A percentile compares a stretch with the other conserved stretches of the same genome.
Evolutionary conservation across 345 rosid genomes (phyloP).

Genomic region (Zanthoxylum bungeanum): DNA sequence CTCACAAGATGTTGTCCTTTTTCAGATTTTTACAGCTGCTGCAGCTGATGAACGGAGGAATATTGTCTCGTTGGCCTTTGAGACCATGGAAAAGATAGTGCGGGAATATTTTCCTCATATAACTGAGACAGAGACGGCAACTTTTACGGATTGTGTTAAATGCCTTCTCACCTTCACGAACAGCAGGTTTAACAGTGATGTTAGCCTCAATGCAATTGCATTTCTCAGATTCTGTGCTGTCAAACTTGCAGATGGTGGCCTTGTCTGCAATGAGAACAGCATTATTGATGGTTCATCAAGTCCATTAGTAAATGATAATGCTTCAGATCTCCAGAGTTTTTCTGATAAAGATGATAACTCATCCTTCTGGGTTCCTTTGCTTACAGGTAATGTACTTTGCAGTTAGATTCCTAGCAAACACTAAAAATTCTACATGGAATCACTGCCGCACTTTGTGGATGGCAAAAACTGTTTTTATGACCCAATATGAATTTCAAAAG

Average conservation of each 20-base stretch:
- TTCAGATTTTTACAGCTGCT: conserved; percentile 78
- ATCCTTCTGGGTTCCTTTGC: conserved; percentile 92
- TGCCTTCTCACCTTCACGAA: conserved; percentile 92
- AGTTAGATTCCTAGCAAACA: not conserved
- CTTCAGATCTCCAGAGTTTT: conserved; percentile 31
- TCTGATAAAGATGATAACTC: conserved; percentile 69
- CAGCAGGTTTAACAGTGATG: conserved; percentile 81
- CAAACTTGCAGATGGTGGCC: conserved; percentile 91
- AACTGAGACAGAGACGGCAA: conserved; percentile 92
- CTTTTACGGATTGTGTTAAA: conserved; percentile 89
- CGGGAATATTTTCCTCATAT: conserved; percentile 87
- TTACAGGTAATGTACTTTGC: conserved; percentile 55
- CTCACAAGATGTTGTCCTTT: conserved; percentile 18
- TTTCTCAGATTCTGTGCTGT: conserved; percentile 94
- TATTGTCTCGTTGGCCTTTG: conserved; percentile 81
- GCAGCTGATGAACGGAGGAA: conserved; percentile 90
- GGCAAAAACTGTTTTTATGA: not conserved
- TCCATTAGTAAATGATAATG: conserved; percentile 29
- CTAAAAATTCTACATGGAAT: not conserved
- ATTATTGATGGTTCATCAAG: conserved; percentile 34
- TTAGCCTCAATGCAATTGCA: conserved; percentile 94
- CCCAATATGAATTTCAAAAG: not conserved
- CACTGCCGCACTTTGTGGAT: not conserved
- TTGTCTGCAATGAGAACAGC: conserved; percentile 59
- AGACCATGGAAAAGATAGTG: conserved; percentile 94